These are phyloP conservation scores for Coleophoma crateriformis DNA, from an alignment of 2,329 filamentous ascomycete species.

Conservation along the genomic window DNA sequence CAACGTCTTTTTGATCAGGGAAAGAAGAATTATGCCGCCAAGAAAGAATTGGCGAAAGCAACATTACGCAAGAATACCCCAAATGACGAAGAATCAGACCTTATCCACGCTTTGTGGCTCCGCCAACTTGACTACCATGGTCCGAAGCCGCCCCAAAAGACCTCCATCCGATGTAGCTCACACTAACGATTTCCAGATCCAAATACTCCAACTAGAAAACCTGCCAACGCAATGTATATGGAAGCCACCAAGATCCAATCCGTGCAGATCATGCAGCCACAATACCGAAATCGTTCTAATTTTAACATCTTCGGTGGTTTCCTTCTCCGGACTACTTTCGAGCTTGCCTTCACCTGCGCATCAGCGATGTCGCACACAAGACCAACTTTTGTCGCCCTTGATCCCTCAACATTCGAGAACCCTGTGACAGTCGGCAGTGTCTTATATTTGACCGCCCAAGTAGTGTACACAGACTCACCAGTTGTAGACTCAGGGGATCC, in stretches of 20 bases:
- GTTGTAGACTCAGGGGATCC: slow-evolving; percentile 29
- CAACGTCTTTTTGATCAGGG: slow-evolving; percentile 54
- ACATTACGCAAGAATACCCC: slow-evolving; percentile 60
- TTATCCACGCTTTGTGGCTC: slow-evolving; percentile 68
- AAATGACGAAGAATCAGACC: slow-evolving; percentile 61
- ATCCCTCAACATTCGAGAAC: slow-evolving; percentile 67
- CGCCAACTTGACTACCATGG: slow-evolving; percentile 56
- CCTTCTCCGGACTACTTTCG: slow-evolving; percentile 65
- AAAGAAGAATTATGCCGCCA: slow-evolving; percentile 59
- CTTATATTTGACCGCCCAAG: slow-evolving; percentile 61
- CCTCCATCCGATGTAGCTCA: neutral
- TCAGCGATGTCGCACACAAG: slow-evolving; percentile 61
- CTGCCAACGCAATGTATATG: slow-evolving; percentile 57
- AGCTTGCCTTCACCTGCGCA: slow-evolving; percentile 67
- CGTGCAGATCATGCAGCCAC: slow-evolving; percentile 70
- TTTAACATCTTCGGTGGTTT: slow-evolving; percentile 75
- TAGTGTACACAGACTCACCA: slow-evolving; percentile 61
- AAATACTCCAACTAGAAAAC: slow-evolving; percentile 45
- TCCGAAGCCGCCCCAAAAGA: slow-evolving; percentile 20
- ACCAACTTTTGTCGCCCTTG: slow-evolving; percentile 63
- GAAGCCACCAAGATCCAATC: slow-evolving; percentile 54
- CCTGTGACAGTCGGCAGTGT: slow-evolving; percentile 68
- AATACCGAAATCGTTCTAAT: slow-evolving; percentile 62
- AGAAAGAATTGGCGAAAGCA: slow-evolving; percentile 54
- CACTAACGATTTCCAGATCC: slow-evolving; percentile 34